phyloP scores from a whole-genome alignment of 2,329 filamentous ascomycete species.

The Neofusicoccum parvum region DNA sequence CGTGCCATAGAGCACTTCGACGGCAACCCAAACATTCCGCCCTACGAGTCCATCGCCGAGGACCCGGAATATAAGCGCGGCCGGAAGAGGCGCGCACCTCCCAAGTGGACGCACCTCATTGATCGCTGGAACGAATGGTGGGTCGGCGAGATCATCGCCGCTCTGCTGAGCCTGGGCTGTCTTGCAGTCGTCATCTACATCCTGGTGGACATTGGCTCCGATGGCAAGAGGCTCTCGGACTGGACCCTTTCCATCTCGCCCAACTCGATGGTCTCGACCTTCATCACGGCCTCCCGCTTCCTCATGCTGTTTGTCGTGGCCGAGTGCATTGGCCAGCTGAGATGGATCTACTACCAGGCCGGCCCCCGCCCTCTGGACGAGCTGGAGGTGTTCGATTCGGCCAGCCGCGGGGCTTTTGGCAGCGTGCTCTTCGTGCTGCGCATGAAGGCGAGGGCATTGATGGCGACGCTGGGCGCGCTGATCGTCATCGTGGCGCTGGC shows the following conservation, averaged over 20 bases:
- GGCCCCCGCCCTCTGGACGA: slow-evolving; percentile 26
- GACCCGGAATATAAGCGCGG: slow-evolving; percentile 7
- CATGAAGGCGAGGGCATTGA: neutral
- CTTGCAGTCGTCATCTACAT: slow-evolving; percentile 5
- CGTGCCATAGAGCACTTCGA: slow-evolving; percentile 14
- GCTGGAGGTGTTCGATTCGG: slow-evolving; percentile 33
- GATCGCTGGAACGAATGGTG: slow-evolving; percentile 8
- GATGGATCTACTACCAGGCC: slow-evolving; percentile 36
- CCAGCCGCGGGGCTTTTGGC: slow-evolving; percentile 27
- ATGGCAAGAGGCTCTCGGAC: neutral
- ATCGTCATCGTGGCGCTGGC: slow-evolving; percentile 20
- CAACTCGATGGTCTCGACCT: slow-evolving; percentile 39
- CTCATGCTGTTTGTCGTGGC: slow-evolving; percentile 35
- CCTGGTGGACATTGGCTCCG: neutral
- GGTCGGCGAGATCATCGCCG: neutral
- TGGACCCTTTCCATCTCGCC: neutral
- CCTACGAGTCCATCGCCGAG: slow-evolving; percentile 15
- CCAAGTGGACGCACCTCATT: neutral
- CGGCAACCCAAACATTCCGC: slow-evolving; percentile 16
- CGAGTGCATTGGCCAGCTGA: slow-evolving; percentile 39
- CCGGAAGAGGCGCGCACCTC: neutral
- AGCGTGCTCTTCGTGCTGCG: neutral
- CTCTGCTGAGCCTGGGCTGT: neutral
- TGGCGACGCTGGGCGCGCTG: slow-evolving; percentile 21
- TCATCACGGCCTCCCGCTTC: slow-evolving; percentile 36